phyloP scores from a whole-genome alignment of 2,329 filamentous ascomycete genomes.

The Cryphonectria radicalis region DNA sequence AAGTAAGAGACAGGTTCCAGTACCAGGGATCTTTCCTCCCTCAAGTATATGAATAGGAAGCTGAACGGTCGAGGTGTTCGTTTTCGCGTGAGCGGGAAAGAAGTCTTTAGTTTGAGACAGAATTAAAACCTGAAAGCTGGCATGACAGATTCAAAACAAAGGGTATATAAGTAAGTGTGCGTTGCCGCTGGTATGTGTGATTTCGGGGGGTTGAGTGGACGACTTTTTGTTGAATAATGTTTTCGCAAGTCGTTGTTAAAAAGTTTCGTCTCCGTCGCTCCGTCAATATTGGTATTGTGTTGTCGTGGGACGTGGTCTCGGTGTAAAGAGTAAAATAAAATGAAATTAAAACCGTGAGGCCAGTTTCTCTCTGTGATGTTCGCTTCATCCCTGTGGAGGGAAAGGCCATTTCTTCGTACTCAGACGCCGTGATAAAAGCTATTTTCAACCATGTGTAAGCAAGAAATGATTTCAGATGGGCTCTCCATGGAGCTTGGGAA shows the following conservation, averaged over 20 bases:
- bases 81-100: conserved; percentile 39
- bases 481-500: neutral
- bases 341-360: conserved; percentile 9
- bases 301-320: conserved; percentile 26
- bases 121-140: conserved; percentile 28
- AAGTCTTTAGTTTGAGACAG: conserved; percentile 33
- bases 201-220: too few species aligned
- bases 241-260: neutral
- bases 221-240: neutral
- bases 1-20: conserved; percentile 27
- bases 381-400: conserved; percentile 25
- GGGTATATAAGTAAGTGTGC: conserved; percentile 5
- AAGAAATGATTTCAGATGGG: neutral
- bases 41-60: conserved; percentile 29
- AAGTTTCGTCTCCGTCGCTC: neutral
- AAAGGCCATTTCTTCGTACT: conserved; percentile 22
- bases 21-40: conserved; percentile 21
- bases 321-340: conserved; percentile 10
- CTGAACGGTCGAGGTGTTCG: conserved; percentile 10
- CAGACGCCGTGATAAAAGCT: conserved; percentile 24
- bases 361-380: conserved; percentile 2
- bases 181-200: neutral
- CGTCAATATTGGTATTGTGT: neutral
- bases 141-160: conserved; percentile 19
- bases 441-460: neutral